Evolutionary conservation across 2,329 filamentous ascomycete species (phyloP), one percentile per base, ranked within the genome.

Genomic region (Diaporthe ampelina): DNA sequence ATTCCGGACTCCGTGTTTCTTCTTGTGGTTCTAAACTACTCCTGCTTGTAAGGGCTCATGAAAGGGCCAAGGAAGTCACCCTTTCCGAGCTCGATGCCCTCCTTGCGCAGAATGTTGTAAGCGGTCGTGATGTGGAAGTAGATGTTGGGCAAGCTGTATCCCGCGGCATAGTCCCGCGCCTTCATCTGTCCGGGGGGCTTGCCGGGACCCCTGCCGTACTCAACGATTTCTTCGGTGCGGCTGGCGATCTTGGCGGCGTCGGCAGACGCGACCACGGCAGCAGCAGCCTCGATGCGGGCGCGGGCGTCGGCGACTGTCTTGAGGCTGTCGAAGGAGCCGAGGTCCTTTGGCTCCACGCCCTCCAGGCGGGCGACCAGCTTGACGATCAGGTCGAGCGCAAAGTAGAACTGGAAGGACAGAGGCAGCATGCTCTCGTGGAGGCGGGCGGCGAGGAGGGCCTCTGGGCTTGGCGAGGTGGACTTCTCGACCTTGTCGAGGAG

Each of bases 71-170:
- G 8, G 58, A 21, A 70, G 52, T 48, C 48, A 24, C 26, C 15
- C 48, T 74, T 37, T 15, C 48, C 68, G n/a, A 71, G n/a, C 1
- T 70, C 40, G 35, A 73, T 19, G 8, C 61, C 32, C 54, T 67
- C 32, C 43, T 63, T 63, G 32, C 43, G 58, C 58, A 37, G 48
- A 21, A 63, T 63, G 37, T 19, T 63, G 5, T 63, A 63, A 9
- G 52, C 63, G 11, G 26, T 74, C 21, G 67, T 65, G 26, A 67
- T 56, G 58, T 70, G 58, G 48, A 72, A 67, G 50, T 35, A 59
- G 32, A 52, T 54, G 40, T 17, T 57, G 19, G 56, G 48, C 50
- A 67, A 35, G 59, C 61, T 45, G 32, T 32, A 57, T n/a, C 21
- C 56, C 9, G 57, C n/a, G 8, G 29, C 67, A n/a, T 63, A 63